Evolutionary conservation across 306 rosid genomes (phyloP), one percentile per base, ranked within the genome.

Genomic region (Senna tora): DNA sequence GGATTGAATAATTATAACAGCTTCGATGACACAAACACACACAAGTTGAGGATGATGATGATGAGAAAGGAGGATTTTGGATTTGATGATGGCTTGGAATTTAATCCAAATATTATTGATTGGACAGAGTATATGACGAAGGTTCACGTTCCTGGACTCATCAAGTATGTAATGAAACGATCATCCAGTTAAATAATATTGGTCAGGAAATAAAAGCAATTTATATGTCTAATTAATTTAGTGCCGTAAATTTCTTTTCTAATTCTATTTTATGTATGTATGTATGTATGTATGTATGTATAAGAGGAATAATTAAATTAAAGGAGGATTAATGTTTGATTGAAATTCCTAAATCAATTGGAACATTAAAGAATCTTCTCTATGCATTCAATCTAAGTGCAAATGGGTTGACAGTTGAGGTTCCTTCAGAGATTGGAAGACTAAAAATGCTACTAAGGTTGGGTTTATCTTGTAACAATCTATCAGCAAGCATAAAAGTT

Each of bases 401-500:
- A 54, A 88, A 86, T 66, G 81, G 79, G 54, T 71, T 86, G 75
- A 74, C 50, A 1, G 90, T 89, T 15, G 39, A 36, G n/a, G 53
- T 88, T 79, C 93, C 93, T 32, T 39, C 39, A 0, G 89, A 85
- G 75, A 36, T 88, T 0, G 65, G 64, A n/a, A 71, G 60, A 45
- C 13, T 82, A 43, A 45, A 22, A 10, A 75, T 0, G 69, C 75
- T 84, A 1, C 70, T 30, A 46, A n/a, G 7, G 2, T 9, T 88
- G 55, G 90, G 82, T 73, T 38, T 88, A 7, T 86, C 93, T 25
- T 74, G 57, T 50, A 88, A 88, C 82, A 82, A 86, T 65, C 74
- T 88, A 73, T 75, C 81, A 11, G 90, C 89, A 75, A 69, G 54
- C 69, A 58, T 88, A 38, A 21, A 45, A 0, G 74, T 45, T 21